Evolutionary conservation across 257 asterid genomes (phyloP).

Genomic region (Gardenia jasminoides): DNA sequence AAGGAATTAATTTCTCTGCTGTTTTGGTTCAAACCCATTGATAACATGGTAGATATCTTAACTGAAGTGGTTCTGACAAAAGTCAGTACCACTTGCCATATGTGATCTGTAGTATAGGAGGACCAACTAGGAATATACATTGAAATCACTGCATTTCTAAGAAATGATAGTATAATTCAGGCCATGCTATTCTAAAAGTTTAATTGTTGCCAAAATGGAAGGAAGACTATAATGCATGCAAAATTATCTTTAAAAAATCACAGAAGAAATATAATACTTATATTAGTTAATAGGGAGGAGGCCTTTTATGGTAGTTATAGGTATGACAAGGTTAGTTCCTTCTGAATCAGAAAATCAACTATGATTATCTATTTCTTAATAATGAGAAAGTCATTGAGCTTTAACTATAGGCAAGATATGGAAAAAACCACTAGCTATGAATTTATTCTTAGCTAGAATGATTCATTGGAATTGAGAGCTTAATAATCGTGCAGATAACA

Average conservation of each 20-base stretch:
- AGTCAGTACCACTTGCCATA: slow-evolving; percentile 5
- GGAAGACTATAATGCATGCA: background rate
- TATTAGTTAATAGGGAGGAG: background rate
- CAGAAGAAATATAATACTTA: background rate
- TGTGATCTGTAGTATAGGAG: background rate
- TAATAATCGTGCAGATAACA: background rate
- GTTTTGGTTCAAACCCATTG: background rate
- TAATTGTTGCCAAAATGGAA: background rate
- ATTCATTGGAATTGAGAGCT: background rate
- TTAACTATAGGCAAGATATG: background rate
- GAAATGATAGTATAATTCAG: background rate
- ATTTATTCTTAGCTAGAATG: background rate
- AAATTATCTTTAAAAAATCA: background rate
- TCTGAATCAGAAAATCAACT: background rate
- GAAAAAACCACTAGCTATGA: background rate
- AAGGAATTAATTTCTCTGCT: background rate
- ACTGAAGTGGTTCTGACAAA: slow-evolving; percentile 16
- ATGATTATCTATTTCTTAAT: background rate
- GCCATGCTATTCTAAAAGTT: background rate
- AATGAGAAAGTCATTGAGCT: background rate
- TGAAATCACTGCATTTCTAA: background rate
- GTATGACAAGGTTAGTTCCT: background rate
- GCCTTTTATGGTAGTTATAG: background rate
- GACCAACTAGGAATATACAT: background rate
- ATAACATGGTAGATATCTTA: slow-evolving; percentile 7